Base-by-base conservation (phyloP, 2,329 filamentous ascomycete species). In the Neofusicoccum kwambonambiense region DNA sequence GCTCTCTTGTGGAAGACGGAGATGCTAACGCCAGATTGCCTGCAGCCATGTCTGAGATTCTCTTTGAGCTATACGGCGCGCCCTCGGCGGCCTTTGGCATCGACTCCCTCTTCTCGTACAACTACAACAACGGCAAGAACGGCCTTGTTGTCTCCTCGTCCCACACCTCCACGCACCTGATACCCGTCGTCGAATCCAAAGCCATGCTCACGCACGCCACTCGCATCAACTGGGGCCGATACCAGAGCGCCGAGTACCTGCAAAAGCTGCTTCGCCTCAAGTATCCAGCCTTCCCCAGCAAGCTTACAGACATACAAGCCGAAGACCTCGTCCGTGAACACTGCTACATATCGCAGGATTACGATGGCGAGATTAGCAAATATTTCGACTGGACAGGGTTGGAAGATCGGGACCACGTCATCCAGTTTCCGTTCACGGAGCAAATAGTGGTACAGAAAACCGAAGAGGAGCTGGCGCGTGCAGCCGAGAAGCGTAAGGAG, bases 61-160 rank as follows among this genome's bases (percentile, higher is more conserved):
- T 99, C 11, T 99, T 98, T 76, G 95, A 99, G 78, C 96, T 93
- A 78, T 99, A 99, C 77, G 87, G 88, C 66, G 93, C 91, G 11
- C 94, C 95, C 0, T 94, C 92, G 1, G 85, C 97, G 31, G 91
- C 93, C 17, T 97, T 95, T 78, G 95, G 95, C 60, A 93, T 99
- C 79, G 95, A 99, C 77, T 96, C 93, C 11, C 86, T 99, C 37
- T 99, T 99, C 80, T 96, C 94, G 19, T 99, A 97, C 81, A 85
- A 89, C 67, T 91, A 97, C 80, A 99, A 99, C 76, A 87, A 90
- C 67, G 95, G 95, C 68, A 88, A 84, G 58, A 94, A 91, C 31
- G 95, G 95, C 6, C 82, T 99, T 22, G 90, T 99, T 42, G 86
- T 98, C 37, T 96, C 92, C 2, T 96, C 93, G 0, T 96, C 93